A percentile compares a stretch with the other conserved stretches of the same genome.
These are phyloP conservation scores for Evansstolkia leycettana DNA, from an alignment of 495 filamentous ascomycete species.

Conservation along the genomic window DNA sequence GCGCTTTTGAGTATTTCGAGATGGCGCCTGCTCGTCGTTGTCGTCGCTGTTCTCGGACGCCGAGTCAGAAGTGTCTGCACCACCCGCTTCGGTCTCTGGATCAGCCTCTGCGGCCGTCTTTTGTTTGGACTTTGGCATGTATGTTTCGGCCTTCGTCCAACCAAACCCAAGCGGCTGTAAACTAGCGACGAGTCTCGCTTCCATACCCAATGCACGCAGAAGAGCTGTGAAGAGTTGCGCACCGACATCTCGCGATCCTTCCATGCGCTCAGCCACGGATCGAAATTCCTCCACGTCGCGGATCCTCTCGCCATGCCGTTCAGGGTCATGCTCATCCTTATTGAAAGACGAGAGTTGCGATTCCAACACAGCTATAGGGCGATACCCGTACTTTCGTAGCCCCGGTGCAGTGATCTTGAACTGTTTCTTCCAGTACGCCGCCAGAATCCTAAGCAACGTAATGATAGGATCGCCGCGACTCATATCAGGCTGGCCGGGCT, in stretches of 20 bases:
- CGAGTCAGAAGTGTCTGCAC: slow-evolving; percentile 5
- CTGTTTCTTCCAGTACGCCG: slow-evolving; percentile 77
- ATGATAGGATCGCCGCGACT: slow-evolving; percentile 75
- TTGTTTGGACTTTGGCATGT: slow-evolving; percentile 31
- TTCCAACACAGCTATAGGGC: slow-evolving; percentile 53
- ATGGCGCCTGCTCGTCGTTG: slow-evolving; percentile 6
- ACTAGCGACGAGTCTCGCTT: slow-evolving; percentile 69
- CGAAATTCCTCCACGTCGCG: slow-evolving; percentile 52
- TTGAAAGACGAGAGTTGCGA: slow-evolving; percentile 49
- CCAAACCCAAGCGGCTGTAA: slow-evolving; percentile 85
- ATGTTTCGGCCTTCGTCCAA: slow-evolving; percentile 70
- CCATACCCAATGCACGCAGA: slow-evolving; percentile 68
- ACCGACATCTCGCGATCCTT: slow-evolving; percentile 78
- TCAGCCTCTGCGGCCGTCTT: slow-evolving; percentile 14
- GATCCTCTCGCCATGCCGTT: slow-evolving; percentile 64
- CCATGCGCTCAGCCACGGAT: slow-evolving; percentile 52
- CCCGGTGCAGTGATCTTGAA: slow-evolving; percentile 70
- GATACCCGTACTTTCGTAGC: slow-evolving; percentile 83
- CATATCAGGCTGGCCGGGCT: slow-evolving; percentile 57
- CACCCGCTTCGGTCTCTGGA: slow-evolving; percentile 1
- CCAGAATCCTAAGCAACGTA: slow-evolving; percentile 59
- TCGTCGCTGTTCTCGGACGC: slow-evolving; percentile 10
- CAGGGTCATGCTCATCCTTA: slow-evolving; percentile 46
- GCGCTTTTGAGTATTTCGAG: slow-evolving; percentile 12
- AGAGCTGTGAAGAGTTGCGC: slow-evolving; percentile 86